Percentiles rank a stretch among this genome's conserved stretches.
phyloP scores from a whole-genome alignment of 306 rosid genomes.

The Dryas octopetala region DNA sequence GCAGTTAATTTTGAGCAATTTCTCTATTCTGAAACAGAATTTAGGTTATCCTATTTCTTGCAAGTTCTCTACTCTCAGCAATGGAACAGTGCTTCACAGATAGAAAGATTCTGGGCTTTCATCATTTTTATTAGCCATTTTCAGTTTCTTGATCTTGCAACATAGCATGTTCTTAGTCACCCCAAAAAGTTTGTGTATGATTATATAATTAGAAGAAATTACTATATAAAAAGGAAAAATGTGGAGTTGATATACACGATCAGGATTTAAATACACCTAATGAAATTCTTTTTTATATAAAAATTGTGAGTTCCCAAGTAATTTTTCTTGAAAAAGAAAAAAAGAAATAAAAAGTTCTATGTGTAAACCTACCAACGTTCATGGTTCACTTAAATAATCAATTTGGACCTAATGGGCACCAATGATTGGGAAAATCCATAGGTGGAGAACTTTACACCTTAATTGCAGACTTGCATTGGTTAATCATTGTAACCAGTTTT shows the following conservation, averaged over 20 bases:
- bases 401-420: neutral
- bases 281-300: neutral
- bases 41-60: no score
- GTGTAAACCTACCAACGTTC: neutral
- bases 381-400: neutral
- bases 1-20: no score
- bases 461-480: neutral
- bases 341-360: no score
- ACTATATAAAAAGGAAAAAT: neutral
- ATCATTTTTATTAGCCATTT: no score
- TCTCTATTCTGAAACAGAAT: no score
- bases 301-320: neutral
- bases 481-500: neutral
- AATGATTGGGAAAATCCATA: neutral
- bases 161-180: no score
- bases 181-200: neutral
- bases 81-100: no score
- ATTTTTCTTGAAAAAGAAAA: neutral
- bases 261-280: neutral
- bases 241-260: neutral
- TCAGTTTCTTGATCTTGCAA: no score
- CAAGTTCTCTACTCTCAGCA: no score
- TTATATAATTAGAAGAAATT: constrained; percentile 10
- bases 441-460: neutral
- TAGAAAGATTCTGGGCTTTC: no score